Evolutionary conservation across 768 basidiomycete genomes (phyloP).

Genomic region (Boletus rubropictus): DNA sequence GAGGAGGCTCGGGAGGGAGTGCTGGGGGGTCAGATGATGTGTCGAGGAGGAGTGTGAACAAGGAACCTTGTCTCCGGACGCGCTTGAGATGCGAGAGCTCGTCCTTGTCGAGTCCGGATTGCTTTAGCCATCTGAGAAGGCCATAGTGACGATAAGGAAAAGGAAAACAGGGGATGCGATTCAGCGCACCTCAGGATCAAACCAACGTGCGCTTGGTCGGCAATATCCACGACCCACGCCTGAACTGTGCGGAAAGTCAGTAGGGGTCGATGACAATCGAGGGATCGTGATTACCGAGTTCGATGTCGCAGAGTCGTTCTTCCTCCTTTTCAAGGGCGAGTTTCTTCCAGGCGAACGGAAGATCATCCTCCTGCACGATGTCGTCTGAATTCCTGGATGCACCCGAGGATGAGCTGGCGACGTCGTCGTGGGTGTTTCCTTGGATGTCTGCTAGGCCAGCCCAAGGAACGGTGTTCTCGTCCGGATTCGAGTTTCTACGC

Average conservation of each 20-base stretch:
- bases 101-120: slow-evolving; percentile 51
- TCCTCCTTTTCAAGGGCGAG: slow-evolving; percentile 52
- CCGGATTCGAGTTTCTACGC: background rate
- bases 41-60: slow-evolving; percentile 52
- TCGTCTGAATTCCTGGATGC: slow-evolving; percentile 40
- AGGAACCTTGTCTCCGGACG: slow-evolving; percentile 49
- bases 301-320: slow-evolving; percentile 53
- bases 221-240: slow-evolving; percentile 76
- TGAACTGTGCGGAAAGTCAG: slow-evolving; percentile 39
- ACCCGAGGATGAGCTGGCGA: background rate
- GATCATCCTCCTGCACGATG: slow-evolving; percentile 47
- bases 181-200: slow-evolving; percentile 53
- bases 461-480: slow-evolving; percentile 4
- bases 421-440: background rate
- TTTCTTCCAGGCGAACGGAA: slow-evolving; percentile 64
- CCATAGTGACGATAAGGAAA: background rate
- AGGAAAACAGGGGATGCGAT: background rate
- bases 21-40: slow-evolving; percentile 37
- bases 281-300: slow-evolving; percentile 23
- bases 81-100: slow-evolving; percentile 73
- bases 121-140: slow-evolving; percentile 60
- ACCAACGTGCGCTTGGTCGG: slow-evolving; percentile 53
- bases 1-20: slow-evolving; percentile 44
- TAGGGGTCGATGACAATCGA: background rate
- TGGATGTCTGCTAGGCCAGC: slow-evolving; percentile 7